These are phyloP conservation scores for Fusarium buxicola DNA, from an alignment of 2,329 filamentous ascomycete genomes.

Conservation along the genomic window DNA sequence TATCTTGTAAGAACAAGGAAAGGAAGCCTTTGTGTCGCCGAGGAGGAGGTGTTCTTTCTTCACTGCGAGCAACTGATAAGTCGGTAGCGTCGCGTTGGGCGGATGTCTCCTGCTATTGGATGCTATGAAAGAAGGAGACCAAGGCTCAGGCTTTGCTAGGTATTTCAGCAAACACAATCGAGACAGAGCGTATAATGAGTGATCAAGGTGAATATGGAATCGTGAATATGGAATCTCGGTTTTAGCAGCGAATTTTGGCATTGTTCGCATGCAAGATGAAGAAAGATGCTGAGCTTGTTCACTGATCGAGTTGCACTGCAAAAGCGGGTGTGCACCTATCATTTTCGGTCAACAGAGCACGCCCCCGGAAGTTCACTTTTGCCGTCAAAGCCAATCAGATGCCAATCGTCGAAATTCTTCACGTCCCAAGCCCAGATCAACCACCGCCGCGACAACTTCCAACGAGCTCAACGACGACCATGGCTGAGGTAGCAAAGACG, in stretches of 20 bases:
- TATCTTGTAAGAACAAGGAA: constrained; percentile 2
- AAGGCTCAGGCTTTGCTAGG: not conserved
- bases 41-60: constrained; percentile 17
- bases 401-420: constrained; percentile 47
- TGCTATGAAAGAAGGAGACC: not conserved
- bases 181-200: not conserved
- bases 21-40: constrained; percentile 16
- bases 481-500: constrained; percentile 55
- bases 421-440: constrained; percentile 40
- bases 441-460: constrained; percentile 40
- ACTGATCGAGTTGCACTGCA: not conserved
- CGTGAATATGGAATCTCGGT: not conserved
- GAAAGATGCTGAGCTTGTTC: constrained; percentile 5
- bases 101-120: constrained; percentile 3
- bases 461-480: constrained; percentile 46
- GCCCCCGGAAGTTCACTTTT: constrained; percentile 46
- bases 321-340: constrained; percentile 32
- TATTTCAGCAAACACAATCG: not conserved
- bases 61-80: constrained; percentile 21
- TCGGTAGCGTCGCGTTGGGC: not conserved
- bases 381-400: constrained; percentile 46
- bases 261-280: not conserved
- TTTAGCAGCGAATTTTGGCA: not conserved
- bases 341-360: constrained; percentile 5
- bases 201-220: not conserved